Conservation (phyloP, 345 rosid genomes). For the Kandelia obovata region DNA sequence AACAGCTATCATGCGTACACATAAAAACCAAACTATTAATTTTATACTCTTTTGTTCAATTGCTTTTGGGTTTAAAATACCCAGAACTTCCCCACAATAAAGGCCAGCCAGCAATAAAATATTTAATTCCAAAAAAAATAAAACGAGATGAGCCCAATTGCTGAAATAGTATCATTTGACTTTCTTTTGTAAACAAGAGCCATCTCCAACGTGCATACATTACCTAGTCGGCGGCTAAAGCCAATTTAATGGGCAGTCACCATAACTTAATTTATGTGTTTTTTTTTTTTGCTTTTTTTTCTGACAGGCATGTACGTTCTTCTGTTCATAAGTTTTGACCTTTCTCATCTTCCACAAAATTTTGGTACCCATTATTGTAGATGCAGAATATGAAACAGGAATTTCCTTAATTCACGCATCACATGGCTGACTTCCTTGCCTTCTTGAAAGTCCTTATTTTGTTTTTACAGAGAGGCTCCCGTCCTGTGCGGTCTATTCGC, state of each 20-base stretch:
- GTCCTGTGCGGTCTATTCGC: background rate
- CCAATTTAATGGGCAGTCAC: constrained; percentile 6
- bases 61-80: constrained; percentile 3
- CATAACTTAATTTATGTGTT: constrained; percentile 1
- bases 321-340: constrained; percentile 2
- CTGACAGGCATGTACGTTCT: background rate
- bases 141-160: constrained; percentile 8
- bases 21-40: background rate
- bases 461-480: background rate
- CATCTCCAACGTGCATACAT: background rate
- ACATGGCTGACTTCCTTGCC: background rate
- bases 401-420: no score
- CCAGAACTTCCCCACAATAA: constrained; percentile 16
- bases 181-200: background rate
- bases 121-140: constrained; percentile 1
- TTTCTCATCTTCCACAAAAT: background rate
- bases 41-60: background rate
- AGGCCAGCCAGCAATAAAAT: constrained; percentile 9
- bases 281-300: background rate
- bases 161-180: constrained; percentile 20
- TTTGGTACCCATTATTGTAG: background rate
- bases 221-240: constrained; percentile 18
- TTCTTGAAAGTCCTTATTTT: background rate
- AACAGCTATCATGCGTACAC: background rate
- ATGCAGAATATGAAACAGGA: no score